Base-by-base conservation (phyloP, 163 green algal species). In the Picocystis sp. region DNA sequence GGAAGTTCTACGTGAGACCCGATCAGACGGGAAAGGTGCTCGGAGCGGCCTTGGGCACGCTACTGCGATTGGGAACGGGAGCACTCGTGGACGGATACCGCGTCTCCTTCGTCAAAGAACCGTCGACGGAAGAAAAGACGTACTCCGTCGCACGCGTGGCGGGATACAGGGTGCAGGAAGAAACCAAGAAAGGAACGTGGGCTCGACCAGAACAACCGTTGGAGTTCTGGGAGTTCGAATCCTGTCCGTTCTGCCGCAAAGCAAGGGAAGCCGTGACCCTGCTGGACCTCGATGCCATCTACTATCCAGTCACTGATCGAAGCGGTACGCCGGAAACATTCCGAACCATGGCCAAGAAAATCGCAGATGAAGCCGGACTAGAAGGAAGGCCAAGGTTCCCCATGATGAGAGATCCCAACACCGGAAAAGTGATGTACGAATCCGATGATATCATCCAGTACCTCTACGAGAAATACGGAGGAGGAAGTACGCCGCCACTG, bases 401-500 rank as follows among this genome's bases (percentile, higher is more conserved):
- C 0, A 89, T 75, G 68, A 54, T 92, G 62, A 56, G 81, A 22
- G 84, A 94, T 53, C 69, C 73, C 44, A 92, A 90, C 71, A 84
- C 81, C n/a, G 82, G 71, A 43, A 61, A 52, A 56, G 43, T 57
- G 9, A 92, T 97, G 78, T 88, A 91, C 64, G 89, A 98, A 68
- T 83, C 65, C 17, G 82, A 93, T 52, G 87, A 72, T 34, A 93
- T 94, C 67, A 84, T 94, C 58, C 53, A 55, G 1, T 96, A 98
- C 67, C 70, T 98, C 25, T 93, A 83, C 53, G 61, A 78, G 6
- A 81, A 69, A 38, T 97, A 97, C 63, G 89, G 87, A 15, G 67
- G 81, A 53, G 81, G 86, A 22, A 55, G 75, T 34, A 63, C 67
- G 14, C 12, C 50, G 60, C 73, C 78, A 0, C 49, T 73, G 19